Evolutionary conservation across 225 moss, liverwort and hornwort species (phyloP), one percentile per base, ranked within the genome.

Genomic region (Physcomitrellopsis africana): DNA sequence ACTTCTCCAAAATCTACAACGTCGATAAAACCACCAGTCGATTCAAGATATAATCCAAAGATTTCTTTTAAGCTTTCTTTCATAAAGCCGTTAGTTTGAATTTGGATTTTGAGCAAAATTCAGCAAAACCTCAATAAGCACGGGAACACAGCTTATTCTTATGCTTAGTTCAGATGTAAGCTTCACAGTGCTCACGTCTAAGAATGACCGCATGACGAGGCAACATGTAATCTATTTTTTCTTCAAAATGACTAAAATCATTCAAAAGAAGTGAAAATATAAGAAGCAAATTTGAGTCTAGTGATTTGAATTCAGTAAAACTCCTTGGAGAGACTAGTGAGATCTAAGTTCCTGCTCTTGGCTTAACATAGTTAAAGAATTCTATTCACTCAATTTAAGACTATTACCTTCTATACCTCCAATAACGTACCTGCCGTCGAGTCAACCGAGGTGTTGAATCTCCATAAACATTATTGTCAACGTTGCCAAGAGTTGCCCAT

Each of bases 401-500:
- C 17, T 17, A 29, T 63, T 42, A 65, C 19, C 29, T 20, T 49
- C 51, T 72, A 54, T 54, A 41, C 24, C 51, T 43, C 32, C 55
- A 54, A 56, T 37, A 78, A 70, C 81, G 48, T 60, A 99, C 99
- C 93, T 99, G 87, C 76, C 93, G 90, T 59, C 93, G 82, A 63
- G 90, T 95, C 70, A 86, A 79, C 53, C 83, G 75, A 72, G 83
- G 79, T 56, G 86, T 72, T 20, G 76, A 44, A 59, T 91, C 88
- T 64, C 88, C 93, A 67, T 93, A 95, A 14, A 99, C 85, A 60
- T 86, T 72, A 51, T 80, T 89, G 70, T 95, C 95, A 73, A 92
- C 89, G 80, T 79, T 90, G 76, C 92, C 90, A 11, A 99, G 82
- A 58, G 84, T 92, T 41, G 77, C 82, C 95, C 95, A 99, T 14